phyloP scores from a whole-genome alignment of 2,329 filamentous ascomycete species.

The Colletotrichum chlorophyti region DNA sequence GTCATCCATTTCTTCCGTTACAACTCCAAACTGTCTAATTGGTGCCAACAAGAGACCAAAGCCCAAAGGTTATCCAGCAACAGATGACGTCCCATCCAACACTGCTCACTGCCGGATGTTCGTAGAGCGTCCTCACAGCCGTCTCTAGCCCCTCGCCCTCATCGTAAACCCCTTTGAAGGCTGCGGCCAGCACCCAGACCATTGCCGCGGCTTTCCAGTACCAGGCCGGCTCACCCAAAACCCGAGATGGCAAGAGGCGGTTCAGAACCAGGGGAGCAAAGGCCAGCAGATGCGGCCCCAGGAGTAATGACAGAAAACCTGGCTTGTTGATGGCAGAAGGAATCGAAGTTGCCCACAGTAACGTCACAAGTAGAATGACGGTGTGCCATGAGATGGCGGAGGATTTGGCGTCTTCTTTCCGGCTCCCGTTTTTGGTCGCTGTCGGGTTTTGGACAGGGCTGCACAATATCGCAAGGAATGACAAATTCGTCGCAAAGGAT shows the following conservation, averaged over 20 bases:
- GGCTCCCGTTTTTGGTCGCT: background rate
- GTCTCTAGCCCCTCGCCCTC: slow-evolving; percentile 14
- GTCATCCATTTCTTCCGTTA: too few relatives aligned
- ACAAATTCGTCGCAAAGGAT: slow-evolving; percentile 36
- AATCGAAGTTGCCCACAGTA: slow-evolving; percentile 27
- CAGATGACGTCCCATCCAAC: slow-evolving; percentile 37
- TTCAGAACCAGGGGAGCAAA: slow-evolving; percentile 34
- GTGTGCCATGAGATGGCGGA: slow-evolving; percentile 16
- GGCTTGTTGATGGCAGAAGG: slow-evolving; percentile 19
- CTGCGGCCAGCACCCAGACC: slow-evolving; percentile 15
- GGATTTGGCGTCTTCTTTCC: background rate
- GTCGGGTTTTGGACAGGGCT: background rate
- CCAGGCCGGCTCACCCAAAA: slow-evolving; percentile 19
- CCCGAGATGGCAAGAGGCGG: background rate
- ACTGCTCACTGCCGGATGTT: slow-evolving; percentile 36
- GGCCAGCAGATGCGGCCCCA: slow-evolving; percentile 33
- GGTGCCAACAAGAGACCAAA: slow-evolving; percentile 28
- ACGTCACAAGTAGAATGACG: slow-evolving; percentile 22
- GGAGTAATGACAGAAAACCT: slow-evolving; percentile 31
- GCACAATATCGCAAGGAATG: slow-evolving; percentile 34
- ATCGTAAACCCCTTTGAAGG: background rate
- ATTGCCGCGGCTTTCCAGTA: slow-evolving; percentile 18
- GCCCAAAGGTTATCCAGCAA: slow-evolving; percentile 33
- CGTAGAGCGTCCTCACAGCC: slow-evolving; percentile 26
- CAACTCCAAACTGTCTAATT: background rate